Conservation (phyloP, 768 basidiomycete species). For the Mycena metata region DNA sequence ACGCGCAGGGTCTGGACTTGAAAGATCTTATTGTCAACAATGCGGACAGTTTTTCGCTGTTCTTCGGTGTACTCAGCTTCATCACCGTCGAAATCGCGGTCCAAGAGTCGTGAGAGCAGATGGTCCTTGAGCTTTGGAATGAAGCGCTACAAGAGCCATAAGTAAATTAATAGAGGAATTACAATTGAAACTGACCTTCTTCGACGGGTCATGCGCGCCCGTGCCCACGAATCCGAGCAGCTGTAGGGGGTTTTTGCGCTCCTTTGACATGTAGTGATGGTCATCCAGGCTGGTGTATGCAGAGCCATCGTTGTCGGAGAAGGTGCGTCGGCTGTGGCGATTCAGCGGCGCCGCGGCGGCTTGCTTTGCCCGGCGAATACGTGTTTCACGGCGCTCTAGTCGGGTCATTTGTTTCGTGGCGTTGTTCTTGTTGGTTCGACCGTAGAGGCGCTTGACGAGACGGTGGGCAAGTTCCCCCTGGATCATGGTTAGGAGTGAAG, state of each 20-base stretch:
- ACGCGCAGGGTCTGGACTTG: slow-evolving; percentile 49
- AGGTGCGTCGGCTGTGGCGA: neutral
- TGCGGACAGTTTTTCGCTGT: slow-evolving; percentile 38
- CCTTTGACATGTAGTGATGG: slow-evolving; percentile 7
- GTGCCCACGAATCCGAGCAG: neutral
- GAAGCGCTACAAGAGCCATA: too few relatives aligned
- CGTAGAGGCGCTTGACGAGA: slow-evolving; percentile 51
- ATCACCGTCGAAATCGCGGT: slow-evolving; percentile 34
- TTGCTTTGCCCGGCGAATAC: slow-evolving; percentile 28
- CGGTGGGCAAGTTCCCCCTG: slow-evolving; percentile 58
- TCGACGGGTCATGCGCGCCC: neutral
- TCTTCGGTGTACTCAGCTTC: slow-evolving; percentile 35
- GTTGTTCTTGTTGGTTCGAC: slow-evolving; percentile 49
- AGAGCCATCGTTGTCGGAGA: slow-evolving; percentile 12
- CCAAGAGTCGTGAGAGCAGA: slow-evolving; percentile 44
- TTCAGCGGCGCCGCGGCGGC: neutral
- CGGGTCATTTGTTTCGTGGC: slow-evolving; percentile 44
- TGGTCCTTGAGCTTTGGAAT: slow-evolving; percentile 30
- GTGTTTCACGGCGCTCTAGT: slow-evolving; percentile 32
- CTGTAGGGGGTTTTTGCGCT: neutral
- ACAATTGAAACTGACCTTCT: slow-evolving; percentile 18
- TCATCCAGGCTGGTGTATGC: neutral
- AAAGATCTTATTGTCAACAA: slow-evolving; percentile 46
- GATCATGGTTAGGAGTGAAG: neutral
- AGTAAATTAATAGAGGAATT: neutral